These are phyloP conservation scores for Thielaviopsis punctulata DNA, from an alignment of 2,329 filamentous ascomycete genomes.

Conservation along the genomic window DNA sequence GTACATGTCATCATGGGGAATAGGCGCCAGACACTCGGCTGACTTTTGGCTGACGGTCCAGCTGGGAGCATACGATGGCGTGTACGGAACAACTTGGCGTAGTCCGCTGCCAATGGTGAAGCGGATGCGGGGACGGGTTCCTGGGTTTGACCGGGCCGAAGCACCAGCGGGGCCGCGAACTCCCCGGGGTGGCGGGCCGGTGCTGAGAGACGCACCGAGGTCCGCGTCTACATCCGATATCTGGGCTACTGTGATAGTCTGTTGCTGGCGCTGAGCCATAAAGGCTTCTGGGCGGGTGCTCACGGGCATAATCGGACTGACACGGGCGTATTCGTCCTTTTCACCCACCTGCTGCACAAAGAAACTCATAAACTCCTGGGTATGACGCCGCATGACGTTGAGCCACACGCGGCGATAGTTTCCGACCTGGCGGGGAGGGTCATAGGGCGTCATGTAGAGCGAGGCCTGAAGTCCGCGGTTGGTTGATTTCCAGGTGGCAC, in stretches of 20 bases:
- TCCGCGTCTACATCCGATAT: background rate
- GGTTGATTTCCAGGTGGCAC: conserved; percentile 8
- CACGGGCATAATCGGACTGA: conserved; percentile 8
- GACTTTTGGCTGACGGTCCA: conserved; percentile 3
- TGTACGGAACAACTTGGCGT: conserved; percentile 6
- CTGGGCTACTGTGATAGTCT: conserved; percentile 10
- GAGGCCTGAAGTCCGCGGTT: conserved; percentile 9
- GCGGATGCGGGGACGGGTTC: conserved; percentile 4
- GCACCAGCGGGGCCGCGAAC: background rate
- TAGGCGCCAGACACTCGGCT: conserved; percentile 7
- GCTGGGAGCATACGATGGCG: conserved; percentile 6
- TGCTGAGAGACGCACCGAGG: background rate
- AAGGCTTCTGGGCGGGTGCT: conserved; percentile 8
- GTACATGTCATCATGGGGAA: conserved; percentile 10
- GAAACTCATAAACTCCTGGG: conserved; percentile 11
- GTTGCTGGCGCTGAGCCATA: conserved; percentile 6
- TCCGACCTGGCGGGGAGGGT: conserved; percentile 4
- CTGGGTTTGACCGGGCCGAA: background rate
- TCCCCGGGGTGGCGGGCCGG: background rate
- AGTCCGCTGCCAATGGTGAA: conserved; percentile 6
- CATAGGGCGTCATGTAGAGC: conserved; percentile 11
- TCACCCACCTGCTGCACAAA: conserved; percentile 12
- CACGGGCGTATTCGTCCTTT: conserved; percentile 8
- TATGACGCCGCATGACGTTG: conserved; percentile 6
- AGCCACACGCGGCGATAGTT: conserved; percentile 13